Evolutionary conservation across 306 rosid genomes (phyloP), one percentile per base, ranked within the genome.

Genomic region (Quercus wislizeni): DNA sequence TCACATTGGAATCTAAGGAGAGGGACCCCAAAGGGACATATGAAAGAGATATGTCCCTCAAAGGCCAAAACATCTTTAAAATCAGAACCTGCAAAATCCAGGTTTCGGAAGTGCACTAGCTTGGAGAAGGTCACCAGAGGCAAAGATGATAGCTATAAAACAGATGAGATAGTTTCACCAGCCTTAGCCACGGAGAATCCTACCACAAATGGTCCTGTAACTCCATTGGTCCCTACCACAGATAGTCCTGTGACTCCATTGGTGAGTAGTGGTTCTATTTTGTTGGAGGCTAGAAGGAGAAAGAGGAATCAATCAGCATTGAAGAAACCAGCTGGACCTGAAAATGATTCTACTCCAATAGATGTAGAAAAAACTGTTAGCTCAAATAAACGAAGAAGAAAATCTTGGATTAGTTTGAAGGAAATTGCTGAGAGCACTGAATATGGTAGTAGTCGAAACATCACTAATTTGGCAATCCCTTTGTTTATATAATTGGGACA

Each of bases 401-500:
- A 88, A 79, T 83, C 87, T 56, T 92, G 98, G 96, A 88, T 91
- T 18, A 87, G 94, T 84, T 92, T 94, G 83, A 94, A 91, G 86
- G 94, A 91, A 73, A 83, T 87, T 33, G 94, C 87, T 70, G 78
- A 76, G 46, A 78, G 73, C 23, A 84, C 82, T 0, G 83, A 85
- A 54, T 77, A 63, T 21, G 83, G 28, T 15, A 73, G 81, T 20
- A 82, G 62, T n/a, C 56, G 13, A 23, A 76, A 74, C 35, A 15
- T 79, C 21, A 58, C 76, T 43, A 74, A 83, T 76, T 80, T 87
- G 75, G 49, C 79, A 38, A 78, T 90, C 58, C 94, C 90, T 15
- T 87, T 92, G 55, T 59, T 80, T 58, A 69, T 80, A 15, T 85
- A 80, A 49, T 49, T 49, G 5, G 17, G 5, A 49, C 17, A 49